Evolutionary conservation across 139 green algal genomes (phyloP), one percentile per base, ranked within the genome.

Genomic region (Closterium sp.): DNA sequence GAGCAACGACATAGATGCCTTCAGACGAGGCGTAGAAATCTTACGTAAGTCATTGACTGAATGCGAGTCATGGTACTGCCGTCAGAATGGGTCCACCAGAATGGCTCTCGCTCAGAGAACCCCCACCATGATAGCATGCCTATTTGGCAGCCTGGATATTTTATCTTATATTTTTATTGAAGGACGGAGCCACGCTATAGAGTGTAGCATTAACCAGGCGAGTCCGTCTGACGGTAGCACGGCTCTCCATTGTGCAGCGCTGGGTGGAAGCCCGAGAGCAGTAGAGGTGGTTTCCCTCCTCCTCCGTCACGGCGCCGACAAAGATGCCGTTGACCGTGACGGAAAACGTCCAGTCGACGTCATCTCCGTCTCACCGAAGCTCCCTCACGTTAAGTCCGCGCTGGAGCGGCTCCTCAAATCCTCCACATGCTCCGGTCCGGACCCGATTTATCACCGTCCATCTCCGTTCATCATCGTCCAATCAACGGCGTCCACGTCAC

Each of bases 241-340:
- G 21, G 91, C 90, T 2, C 89, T 95, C 36, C 93, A 95, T 84
- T 95, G 92, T 64, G 92, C 92, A 23, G 93, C 92, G 35, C 25
- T 91, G 8, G 93, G 93, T 16, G 93, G 93, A 23, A 87, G 76
- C 33, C 25, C 90, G 0, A 12, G 88, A 19, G 89, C 64, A 10
- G 90, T 87, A 1, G 93, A 95, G 12, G 66, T 84, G 19, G 94
- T 95, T 33, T 31, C 69, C 2, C 28, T 95, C 6, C 87, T 95
- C 30, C 84, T 95, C 43, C 84, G 36, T 23, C 43, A 38, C 32
- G 93, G 93, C 33, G 93, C 92, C 8, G 89, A 95, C 55, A 84
- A 64, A n/a, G 89, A 93, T 35, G 89, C 89, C 12, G 28, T 85
- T 0, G 93, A 95, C 89, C 28, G 16, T 33, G 28, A 86, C 10